Evolutionary conservation across 306 rosid genomes (phyloP).

Genomic region (Quillaja saponaria): DNA sequence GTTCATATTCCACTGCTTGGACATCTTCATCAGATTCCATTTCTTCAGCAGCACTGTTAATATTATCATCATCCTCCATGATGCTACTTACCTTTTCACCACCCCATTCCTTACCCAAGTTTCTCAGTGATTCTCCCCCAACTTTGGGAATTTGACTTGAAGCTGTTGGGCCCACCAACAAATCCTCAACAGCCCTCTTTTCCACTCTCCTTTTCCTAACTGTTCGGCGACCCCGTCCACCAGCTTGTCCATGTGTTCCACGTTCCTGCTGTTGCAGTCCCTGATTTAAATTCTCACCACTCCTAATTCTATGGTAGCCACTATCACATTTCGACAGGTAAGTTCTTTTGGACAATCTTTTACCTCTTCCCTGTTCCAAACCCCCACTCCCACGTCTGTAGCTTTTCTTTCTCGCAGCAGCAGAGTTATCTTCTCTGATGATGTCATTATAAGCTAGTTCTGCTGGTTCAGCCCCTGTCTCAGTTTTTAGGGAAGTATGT

Average conservation of each 20-base stretch:
- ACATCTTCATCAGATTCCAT: conserved; percentile 81
- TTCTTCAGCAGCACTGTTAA: conserved; percentile 57
- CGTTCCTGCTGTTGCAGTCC: conserved; percentile 57
- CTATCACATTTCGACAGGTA: conserved; percentile 46
- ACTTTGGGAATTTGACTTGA: conserved; percentile 48
- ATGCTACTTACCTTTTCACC: conserved; percentile 51
- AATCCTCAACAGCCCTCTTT: conserved; percentile 67
- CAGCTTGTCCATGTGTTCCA: conserved; percentile 58
- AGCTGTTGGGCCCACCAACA: conserved; percentile 39
- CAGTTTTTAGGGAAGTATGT: conserved; percentile 53
- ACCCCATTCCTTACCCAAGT: conserved; percentile 75
- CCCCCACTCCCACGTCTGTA: conserved; percentile 71
- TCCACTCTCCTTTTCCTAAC: conserved; percentile 78
- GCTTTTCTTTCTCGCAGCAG: conserved; percentile 51
- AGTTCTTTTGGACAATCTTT: conserved; percentile 53
- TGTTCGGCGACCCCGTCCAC: conserved; percentile 88
- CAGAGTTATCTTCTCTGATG: conserved; percentile 44
- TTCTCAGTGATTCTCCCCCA: conserved; percentile 61
- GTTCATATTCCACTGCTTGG: conserved; percentile 76
- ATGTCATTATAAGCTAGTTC: conserved; percentile 41
- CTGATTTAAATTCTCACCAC: conserved; percentile 43
- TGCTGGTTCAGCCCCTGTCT: conserved; percentile 52
- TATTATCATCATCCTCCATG: conserved; percentile 52
- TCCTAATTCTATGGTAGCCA: conserved; percentile 44
- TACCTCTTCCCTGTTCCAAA: conserved; percentile 71